These are phyloP conservation scores for Xerocomus cyaneibrunnescens DNA, from an alignment of 1,284 basidiomycete species.

Conservation along the genomic window DNA sequence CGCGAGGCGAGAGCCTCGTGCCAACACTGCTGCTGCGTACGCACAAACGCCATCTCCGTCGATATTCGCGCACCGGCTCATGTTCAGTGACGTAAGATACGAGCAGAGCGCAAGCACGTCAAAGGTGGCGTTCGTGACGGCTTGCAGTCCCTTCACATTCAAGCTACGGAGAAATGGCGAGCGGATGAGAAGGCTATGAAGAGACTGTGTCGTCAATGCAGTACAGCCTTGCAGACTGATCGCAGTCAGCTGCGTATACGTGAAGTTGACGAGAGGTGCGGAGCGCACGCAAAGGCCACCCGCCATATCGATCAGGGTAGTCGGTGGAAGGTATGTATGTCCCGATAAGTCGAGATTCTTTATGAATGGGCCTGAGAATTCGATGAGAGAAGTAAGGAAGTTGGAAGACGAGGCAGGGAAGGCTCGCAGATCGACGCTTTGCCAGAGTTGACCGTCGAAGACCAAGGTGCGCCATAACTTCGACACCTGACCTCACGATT, in stretches of 20 bases:
- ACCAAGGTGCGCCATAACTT: constrained; percentile 76
- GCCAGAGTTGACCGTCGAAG: constrained; percentile 89
- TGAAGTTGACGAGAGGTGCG: constrained; percentile 34
- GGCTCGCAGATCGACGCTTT: constrained; percentile 55
- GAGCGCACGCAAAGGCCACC: constrained; percentile 50
- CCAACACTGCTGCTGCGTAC: constrained; percentile 43
- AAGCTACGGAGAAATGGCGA: constrained; percentile 62
- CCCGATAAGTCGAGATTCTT: constrained; percentile 65
- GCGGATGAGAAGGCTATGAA: constrained; percentile 70
- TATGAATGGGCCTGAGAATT: constrained; percentile 66
- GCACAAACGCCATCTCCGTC: constrained; percentile 59
- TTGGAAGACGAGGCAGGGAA: constrained; percentile 56
- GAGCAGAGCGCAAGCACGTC: constrained; percentile 62
- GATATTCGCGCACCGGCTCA: constrained; percentile 72
- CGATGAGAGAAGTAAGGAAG: constrained; percentile 51
- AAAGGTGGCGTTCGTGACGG: constrained; percentile 73
- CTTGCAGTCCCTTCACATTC: constrained; percentile 64
- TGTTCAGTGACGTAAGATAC: constrained; percentile 61
- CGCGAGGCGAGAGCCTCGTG: constrained; percentile 45
- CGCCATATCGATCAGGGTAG: constrained; percentile 51
- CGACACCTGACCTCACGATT: constrained; percentile 63
- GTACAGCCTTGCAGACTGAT: constrained; percentile 79
- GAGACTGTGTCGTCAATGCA: constrained; percentile 57
- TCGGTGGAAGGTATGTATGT: constrained; percentile 53
- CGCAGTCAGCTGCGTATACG: constrained; percentile 61